A percentile compares a stretch with the other conserved stretches of the same genome.
Conservation (phyloP, 768 basidiomycete genomes). For the Auriculariales sp. region DNA sequence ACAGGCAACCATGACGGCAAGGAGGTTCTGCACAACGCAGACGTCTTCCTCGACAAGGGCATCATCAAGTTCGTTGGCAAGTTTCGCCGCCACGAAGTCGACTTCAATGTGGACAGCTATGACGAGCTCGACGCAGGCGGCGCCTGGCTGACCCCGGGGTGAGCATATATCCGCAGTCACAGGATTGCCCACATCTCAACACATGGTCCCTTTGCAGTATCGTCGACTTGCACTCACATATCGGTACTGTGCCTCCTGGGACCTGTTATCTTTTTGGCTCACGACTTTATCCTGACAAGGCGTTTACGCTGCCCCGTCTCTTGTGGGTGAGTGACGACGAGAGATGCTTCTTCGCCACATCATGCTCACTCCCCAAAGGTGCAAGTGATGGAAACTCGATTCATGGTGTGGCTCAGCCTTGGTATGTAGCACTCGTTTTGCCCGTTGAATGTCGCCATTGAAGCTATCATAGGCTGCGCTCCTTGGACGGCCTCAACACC, state of each 20-base stretch:
- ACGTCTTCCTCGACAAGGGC: neutral
- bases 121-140: neutral
- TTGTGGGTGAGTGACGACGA: conserved; percentile 47
- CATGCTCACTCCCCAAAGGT: conserved; percentile 29
- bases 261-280: too few relatives aligned
- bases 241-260: conserved; percentile 38
- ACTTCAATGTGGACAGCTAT: neutral
- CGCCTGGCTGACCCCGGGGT: conserved; percentile 5
- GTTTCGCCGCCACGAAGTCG: neutral
- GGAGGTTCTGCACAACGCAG: conserved; percentile 31
- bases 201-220: conserved; percentile 14
- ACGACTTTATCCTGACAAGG: conserved; percentile 57
- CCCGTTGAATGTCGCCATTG: conserved; percentile 19
- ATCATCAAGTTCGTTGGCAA: neutral
- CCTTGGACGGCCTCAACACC: conserved; percentile 74
- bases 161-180: conserved; percentile 15
- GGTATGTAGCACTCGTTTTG: conserved; percentile 10
- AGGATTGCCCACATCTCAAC: conserved; percentile 7
- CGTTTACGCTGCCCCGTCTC: conserved; percentile 42
- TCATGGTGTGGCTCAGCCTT: conserved; percentile 57
- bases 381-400: conserved; percentile 46
- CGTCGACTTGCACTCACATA: conserved; percentile 67
- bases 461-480: conserved; percentile 32
- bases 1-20: conserved; percentile 43
- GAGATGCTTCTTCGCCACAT: too few relatives aligned